phyloP scores from a whole-genome alignment of 78 protist genomes.

The Dictyostelium capitatum region DNA sequence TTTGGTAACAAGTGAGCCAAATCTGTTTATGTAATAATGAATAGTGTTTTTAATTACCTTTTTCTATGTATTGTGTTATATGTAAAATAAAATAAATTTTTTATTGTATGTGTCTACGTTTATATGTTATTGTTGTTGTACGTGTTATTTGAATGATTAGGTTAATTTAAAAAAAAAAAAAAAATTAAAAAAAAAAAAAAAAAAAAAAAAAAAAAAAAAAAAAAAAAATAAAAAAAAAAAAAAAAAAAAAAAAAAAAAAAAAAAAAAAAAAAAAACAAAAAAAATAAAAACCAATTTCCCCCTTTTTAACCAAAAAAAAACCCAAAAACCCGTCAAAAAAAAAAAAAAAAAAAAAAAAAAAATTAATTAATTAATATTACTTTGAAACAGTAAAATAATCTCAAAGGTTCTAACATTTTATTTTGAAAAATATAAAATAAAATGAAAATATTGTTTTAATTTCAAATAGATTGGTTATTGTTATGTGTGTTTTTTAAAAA shows the following conservation, averaged over 20 bases:
- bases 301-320: too few relatives aligned
- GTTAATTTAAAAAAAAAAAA: background rate
- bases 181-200: background rate
- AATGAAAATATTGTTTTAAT: too few relatives aligned
- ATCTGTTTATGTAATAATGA: background rate
- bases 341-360: too few relatives aligned
- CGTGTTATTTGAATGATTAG: background rate
- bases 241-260: background rate
- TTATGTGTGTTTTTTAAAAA: too few relatives aligned
- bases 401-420: too few relatives aligned
- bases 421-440: too few relatives aligned
- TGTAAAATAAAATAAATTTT: background rate
- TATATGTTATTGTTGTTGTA: background rate
- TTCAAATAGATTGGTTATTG: too few relatives aligned
- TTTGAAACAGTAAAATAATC: too few relatives aligned
- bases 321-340: too few relatives aligned
- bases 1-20: too few relatives aligned
- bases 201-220: background rate
- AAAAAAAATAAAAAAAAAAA: background rate
- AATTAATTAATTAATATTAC: too few relatives aligned
- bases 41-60: background rate
- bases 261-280: background rate
- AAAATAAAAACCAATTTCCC: background rate
- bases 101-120: background rate
- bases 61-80: background rate